Evolutionary conservation across 148 eudicot genomes (phyloP).

Genomic region (Rhododendron molle): DNA sequence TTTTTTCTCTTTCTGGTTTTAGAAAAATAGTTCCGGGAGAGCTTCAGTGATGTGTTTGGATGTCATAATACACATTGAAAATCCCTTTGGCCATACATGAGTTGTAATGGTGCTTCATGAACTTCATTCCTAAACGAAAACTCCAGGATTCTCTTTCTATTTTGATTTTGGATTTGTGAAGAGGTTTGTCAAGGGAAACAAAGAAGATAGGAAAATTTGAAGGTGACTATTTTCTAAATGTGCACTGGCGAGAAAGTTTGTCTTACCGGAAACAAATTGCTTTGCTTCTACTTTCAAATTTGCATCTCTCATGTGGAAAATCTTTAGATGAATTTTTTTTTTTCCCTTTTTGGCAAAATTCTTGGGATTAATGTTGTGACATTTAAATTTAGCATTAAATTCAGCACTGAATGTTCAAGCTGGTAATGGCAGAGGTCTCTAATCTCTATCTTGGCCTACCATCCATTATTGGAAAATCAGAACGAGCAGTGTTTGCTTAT

Average conservation of each 20-base stretch:
- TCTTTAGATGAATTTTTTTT: not conserved
- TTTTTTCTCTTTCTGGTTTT: not conserved
- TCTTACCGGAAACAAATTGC: not conserved
- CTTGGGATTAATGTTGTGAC: not conserved
- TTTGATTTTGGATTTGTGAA: not conserved
- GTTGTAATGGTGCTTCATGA: not conserved
- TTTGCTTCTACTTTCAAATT: not conserved
- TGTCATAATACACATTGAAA: not conserved
- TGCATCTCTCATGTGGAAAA: not conserved
- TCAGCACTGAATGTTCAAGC: too few relatives aligned
- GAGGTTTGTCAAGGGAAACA: not conserved
- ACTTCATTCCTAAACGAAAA: not conserved
- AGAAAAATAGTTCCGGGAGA: not conserved
- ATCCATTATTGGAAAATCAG: too few relatives aligned
- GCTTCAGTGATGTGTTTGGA: not conserved
- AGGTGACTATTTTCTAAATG: not conserved
- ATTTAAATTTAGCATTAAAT: not conserved
- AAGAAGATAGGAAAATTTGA: not conserved
- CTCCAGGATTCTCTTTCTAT: not conserved
- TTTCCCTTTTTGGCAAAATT: too few relatives aligned
- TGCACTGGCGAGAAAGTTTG: not conserved
- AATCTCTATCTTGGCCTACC: too few relatives aligned
- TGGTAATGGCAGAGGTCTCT: too few relatives aligned
- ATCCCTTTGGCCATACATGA: not conserved
- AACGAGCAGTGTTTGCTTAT: too few relatives aligned